Conservation (phyloP, 495 filamentous ascomycete genomes). For the Lepidopterella palustris region DNA sequence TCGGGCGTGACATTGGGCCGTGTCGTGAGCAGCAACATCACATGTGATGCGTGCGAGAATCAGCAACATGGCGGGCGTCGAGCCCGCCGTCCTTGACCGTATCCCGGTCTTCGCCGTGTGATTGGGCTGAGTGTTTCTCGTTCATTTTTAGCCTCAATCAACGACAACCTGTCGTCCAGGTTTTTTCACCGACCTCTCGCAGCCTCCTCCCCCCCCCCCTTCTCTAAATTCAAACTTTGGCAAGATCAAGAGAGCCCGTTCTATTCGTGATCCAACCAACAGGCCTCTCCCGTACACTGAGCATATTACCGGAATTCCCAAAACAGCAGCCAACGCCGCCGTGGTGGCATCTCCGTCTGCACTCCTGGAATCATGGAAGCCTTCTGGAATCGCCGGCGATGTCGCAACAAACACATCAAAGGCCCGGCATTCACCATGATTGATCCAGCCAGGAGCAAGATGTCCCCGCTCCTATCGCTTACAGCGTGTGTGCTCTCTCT, state of each 20-base stretch:
- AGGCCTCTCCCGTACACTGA: constrained; percentile 12
- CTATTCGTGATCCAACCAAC: too few relatives aligned
- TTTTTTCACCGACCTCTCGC: constrained; percentile 13
- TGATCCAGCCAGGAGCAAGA: not conserved
- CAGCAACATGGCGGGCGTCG: constrained; percentile 10
- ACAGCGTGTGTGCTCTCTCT: constrained; percentile 1
- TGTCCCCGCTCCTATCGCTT: constrained; percentile 6
- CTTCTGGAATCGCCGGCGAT: constrained; percentile 24
- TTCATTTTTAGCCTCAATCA: constrained; percentile 30
- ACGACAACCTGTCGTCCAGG: constrained; percentile 33
- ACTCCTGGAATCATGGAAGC: constrained; percentile 3
- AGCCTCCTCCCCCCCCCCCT: constrained; percentile 13
- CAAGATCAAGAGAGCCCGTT: constrained; percentile 14
- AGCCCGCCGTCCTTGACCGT: constrained; percentile 15
- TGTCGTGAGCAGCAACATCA: constrained; percentile 16
- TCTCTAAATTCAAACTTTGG: not conserved
- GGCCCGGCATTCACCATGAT: not conserved
- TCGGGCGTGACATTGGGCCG: constrained; percentile 6
- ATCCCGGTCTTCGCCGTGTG: constrained; percentile 16
- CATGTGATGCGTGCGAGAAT: constrained; percentile 17
- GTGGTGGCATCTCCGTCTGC: constrained; percentile 17
- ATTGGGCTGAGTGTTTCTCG: constrained; percentile 23
- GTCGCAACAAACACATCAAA: not conserved
- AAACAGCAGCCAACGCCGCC: constrained; percentile 18
- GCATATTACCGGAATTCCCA: constrained; percentile 14